Percentiles rank a stretch among this genome's conserved stretches.
Conservation (phyloP, 1,284 basidiomycete species). For the Cutaneotrichosporon spelunceum region DNA sequence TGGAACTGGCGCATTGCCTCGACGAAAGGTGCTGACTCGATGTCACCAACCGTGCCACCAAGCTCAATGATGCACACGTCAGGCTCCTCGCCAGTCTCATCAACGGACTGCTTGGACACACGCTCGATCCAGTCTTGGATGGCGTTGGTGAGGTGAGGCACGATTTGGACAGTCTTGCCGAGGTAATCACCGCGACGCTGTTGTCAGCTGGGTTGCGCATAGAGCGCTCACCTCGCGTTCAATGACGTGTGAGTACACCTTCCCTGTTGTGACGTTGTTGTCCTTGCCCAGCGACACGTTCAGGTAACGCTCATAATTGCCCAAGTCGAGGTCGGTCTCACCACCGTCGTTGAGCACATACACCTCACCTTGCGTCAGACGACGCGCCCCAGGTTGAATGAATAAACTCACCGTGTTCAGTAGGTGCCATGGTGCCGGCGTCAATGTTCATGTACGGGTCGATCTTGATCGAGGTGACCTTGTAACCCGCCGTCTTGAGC, state of each 20-base stretch:
- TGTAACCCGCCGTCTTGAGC: conserved; percentile 90
- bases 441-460: conserved; percentile 99
- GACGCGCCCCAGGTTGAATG: not conserved
- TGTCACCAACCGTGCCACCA: conserved; percentile 93
- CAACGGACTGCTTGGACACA: conserved; percentile 88
- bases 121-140: conserved; percentile 99
- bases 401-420: conserved; percentile 78
- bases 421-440: conserved; percentile 98
- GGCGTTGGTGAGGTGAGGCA: conserved; percentile 93
- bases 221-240: conserved; percentile 68
- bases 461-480: conserved; percentile 98
- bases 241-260: conserved; percentile 95
- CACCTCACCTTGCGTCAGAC: conserved; percentile 71
- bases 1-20: conserved; percentile 99
- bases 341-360: conserved; percentile 98
- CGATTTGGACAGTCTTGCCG: conserved; percentile 96
- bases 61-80: conserved; percentile 99
- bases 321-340: conserved; percentile 95
- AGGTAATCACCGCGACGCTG: conserved; percentile 90
- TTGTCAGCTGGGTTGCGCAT: conserved; percentile 41
- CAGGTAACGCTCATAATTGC: conserved; percentile 97
- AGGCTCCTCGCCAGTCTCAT: conserved; percentile 87
- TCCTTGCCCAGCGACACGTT: conserved; percentile 90
- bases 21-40: conserved; percentile 94
- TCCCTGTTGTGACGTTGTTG: conserved; percentile 98